Percentiles rank a stretch among this genome's conserved stretches.
Evolutionary conservation across 2,329 filamentous ascomycete genomes (phyloP).

Genomic region (Exophiala bonariae): DNA sequence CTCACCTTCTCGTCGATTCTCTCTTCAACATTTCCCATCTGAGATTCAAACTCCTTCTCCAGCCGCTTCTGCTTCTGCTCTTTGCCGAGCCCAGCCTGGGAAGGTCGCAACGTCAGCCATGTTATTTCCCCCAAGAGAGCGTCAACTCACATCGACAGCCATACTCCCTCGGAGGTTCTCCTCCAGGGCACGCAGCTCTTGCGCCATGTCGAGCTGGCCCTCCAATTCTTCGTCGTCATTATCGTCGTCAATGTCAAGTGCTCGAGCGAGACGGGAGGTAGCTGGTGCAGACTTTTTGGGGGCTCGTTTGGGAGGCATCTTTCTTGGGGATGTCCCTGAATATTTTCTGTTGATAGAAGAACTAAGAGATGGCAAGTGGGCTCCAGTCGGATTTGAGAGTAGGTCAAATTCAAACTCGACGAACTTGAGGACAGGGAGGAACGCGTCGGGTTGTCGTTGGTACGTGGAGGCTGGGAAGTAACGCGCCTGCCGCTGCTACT

Average conservation of each 20-base stretch:
- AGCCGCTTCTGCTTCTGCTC: constrained; percentile 19
- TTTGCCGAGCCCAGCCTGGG: constrained; percentile 15
- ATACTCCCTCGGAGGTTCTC: constrained; percentile 13
- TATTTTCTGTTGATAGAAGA: too few relatives aligned
- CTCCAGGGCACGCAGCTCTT: constrained; percentile 3
- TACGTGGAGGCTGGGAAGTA: too few relatives aligned
- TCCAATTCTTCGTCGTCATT: not conserved
- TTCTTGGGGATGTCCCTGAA: too few relatives aligned
- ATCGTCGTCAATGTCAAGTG: not conserved
- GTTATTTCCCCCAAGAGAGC: not conserved
- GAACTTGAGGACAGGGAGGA: too few relatives aligned
- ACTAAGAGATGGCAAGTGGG: too few relatives aligned
- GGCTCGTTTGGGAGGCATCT: too few relatives aligned
- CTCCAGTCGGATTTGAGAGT: too few relatives aligned
- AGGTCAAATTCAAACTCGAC: too few relatives aligned
- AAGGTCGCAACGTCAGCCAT: not conserved
- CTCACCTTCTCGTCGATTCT: constrained; percentile 8
- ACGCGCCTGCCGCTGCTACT: too few relatives aligned
- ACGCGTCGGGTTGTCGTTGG: too few relatives aligned
- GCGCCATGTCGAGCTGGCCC: not conserved
- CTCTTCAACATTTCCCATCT: constrained; percentile 4
- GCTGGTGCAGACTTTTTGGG: too few relatives aligned
- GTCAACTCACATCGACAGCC: constrained; percentile 19
- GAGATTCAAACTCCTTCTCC: constrained; percentile 14
- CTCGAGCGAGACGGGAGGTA: too few relatives aligned